These are phyloP conservation scores for Trypanosoma boissoni DNA, from an alignment of 208 protist species.

Conservation along the genomic window DNA sequence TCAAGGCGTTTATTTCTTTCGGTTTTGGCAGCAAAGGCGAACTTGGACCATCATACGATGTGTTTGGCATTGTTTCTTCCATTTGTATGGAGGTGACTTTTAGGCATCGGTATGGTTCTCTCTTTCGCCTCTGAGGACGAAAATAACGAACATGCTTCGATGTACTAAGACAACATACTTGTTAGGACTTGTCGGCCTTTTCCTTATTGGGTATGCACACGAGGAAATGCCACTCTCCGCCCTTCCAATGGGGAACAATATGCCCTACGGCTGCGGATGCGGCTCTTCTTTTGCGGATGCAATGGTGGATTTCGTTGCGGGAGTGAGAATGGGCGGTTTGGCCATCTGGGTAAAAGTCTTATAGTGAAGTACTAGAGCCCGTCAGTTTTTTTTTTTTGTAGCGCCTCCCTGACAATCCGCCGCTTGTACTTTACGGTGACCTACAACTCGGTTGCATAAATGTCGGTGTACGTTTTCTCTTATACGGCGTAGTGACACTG, in stretches of 20 bases:
- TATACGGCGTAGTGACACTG: slow-evolving; percentile 79
- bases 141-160: slow-evolving; percentile 68
- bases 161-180: slow-evolving; percentile 81
- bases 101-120: slow-evolving; percentile 63
- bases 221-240: slow-evolving; percentile 76
- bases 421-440: slow-evolving; percentile 92
- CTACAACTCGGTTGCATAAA: slow-evolving; percentile 83
- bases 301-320: slow-evolving; percentile 88
- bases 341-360: no score
- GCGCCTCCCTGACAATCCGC: slow-evolving; percentile 93
- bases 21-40: slow-evolving; percentile 92
- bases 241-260: slow-evolving; percentile 86
- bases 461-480: slow-evolving; percentile 34
- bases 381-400: slow-evolving; percentile 87
- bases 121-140: slow-evolving; percentile 76
- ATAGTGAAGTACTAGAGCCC: no score
- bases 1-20: slow-evolving; percentile 68
- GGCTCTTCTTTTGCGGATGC: slow-evolving; percentile 88
- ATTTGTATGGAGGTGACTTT: slow-evolving; percentile 92
- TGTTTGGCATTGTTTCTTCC: slow-evolving; percentile 88
- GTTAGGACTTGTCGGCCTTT: slow-evolving; percentile 67
- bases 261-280: slow-evolving; percentile 89
- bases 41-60: slow-evolving; percentile 93
- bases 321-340: slow-evolving; percentile 80
- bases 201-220: slow-evolving; percentile 74